Conservation (phyloP, 208 protist species). For the Crithidia bombi region DNA sequence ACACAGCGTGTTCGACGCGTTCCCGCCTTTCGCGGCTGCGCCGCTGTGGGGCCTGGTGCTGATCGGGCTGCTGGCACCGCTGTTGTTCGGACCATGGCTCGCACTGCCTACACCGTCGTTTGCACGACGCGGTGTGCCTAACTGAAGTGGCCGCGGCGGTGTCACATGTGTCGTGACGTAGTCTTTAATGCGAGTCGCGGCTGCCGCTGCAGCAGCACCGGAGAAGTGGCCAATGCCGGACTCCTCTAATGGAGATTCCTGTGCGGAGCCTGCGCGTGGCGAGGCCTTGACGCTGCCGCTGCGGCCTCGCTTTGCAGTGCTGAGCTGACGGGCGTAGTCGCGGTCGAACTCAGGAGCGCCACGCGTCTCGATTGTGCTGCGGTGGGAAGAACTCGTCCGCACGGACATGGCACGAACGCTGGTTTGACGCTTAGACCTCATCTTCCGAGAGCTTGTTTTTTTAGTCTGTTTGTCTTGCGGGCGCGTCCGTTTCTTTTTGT, state of each 20-base stretch:
- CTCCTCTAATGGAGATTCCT: conserved; percentile 1
- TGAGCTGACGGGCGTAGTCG: conserved; percentile 57
- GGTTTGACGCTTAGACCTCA: conserved; percentile 6
- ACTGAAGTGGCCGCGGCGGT: conserved; percentile 15
- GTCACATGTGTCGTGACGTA: conserved; percentile 40
- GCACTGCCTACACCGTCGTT: neutral
- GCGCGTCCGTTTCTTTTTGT: neutral
- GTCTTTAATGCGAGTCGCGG: conserved; percentile 32
- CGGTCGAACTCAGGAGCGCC: conserved; percentile 63
- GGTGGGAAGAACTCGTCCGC: conserved; percentile 56
- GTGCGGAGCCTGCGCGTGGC: conserved; percentile 6
- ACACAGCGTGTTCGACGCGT: neutral
- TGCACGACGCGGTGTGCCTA: neutral
- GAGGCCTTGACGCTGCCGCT: conserved; percentile 29
- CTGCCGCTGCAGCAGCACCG: conserved; percentile 18
- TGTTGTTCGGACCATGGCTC: neutral
- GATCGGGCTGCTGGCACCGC: neutral
- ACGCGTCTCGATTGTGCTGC: conserved; percentile 64
- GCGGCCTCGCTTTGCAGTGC: conserved; percentile 44
- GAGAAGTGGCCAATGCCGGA: conserved; percentile 13
- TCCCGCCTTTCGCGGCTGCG: neutral
- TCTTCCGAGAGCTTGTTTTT: no score
- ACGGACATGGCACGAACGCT: conserved; percentile 19
- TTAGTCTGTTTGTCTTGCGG: neutral
- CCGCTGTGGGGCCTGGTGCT: neutral